These are phyloP conservation scores for Trichomonascaceae sp. DNA, from an alignment of 1,139 yeast genomes.

Conservation along the genomic window DNA sequence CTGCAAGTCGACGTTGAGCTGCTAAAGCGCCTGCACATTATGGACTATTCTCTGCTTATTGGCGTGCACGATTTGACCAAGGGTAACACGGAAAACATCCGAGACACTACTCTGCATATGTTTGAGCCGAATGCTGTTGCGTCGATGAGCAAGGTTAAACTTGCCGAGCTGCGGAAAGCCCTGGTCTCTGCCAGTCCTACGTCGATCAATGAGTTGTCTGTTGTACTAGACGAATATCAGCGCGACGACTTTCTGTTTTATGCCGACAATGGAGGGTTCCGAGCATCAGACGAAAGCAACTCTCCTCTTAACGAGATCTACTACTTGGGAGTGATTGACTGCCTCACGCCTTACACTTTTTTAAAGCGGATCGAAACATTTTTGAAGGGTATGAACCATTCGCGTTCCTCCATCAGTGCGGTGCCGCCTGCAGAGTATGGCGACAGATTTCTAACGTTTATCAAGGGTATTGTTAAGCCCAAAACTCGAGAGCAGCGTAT, in stretches of 20 bases:
- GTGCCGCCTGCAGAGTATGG: constrained; percentile 88
- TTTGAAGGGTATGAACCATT: constrained; percentile 64
- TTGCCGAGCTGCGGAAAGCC: constrained; percentile 25
- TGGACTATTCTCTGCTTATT: constrained; percentile 86
- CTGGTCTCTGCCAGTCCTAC: constrained; percentile 27
- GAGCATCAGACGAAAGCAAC: constrained; percentile 55
- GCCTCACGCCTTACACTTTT: constrained; percentile 73
- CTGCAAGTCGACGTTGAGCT: constrained; percentile 62
- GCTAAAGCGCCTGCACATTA: constrained; percentile 61
- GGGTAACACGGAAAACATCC: constrained; percentile 36
- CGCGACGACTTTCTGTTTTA: constrained; percentile 41
- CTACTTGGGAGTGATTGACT: constrained; percentile 89
- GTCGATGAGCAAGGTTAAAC: constrained; percentile 17
- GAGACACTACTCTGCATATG: constrained; percentile 26
- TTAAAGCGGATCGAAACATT: constrained; percentile 74
- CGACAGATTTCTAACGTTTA: constrained; percentile 64
- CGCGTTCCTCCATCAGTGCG: constrained; percentile 65
- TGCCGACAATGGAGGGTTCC: constrained; percentile 76
- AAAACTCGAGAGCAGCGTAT: neutral
- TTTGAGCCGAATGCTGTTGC: constrained; percentile 20
- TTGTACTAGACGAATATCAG: constrained; percentile 19
- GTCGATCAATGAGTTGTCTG: constrained; percentile 22
- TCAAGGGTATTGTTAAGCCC: constrained; percentile 27
- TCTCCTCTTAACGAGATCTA: constrained; percentile 60
- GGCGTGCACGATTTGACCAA: constrained; percentile 71